Base-by-base conservation (phyloP, 345 rosid species). In the Hypericum perforatum region DNA sequence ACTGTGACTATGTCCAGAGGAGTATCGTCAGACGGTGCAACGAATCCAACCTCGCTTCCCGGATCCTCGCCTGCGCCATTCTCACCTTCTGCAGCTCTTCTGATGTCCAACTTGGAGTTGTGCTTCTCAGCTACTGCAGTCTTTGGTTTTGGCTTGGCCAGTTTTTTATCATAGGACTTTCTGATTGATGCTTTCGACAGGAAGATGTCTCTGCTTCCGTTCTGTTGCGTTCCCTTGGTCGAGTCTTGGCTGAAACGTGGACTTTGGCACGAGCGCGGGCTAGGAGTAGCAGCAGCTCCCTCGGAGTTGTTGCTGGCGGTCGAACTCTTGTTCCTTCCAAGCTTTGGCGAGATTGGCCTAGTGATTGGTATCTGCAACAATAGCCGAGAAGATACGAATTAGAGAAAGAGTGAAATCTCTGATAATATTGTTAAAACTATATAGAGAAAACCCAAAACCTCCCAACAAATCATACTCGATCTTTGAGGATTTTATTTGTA, bases 331-430 rank as follows among this genome's bases (percentile, higher is more conserved):
- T 76, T 50, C 73, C 96, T 85, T 67, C 98, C 98, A 6, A 91
- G 86, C 77, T 91, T 91, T 22, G 98, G 98, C 44, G 98, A 85
- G 67, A 8, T 78, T 37, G 96, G 71, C 42, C 98, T 86, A 6
- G 98, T 91, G 37, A 85, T 82, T 45, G 98, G 96, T 75, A 85
- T 82, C 98, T 91, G 42, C 15, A 53, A 57, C 46, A 67, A 47
- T 62, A 8, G 49, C 29, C 7, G 29, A 9, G 11, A 22, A 22
- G 32, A 22, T 22, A 22, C 2, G 32, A 22, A 22, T 22, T 22
- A 22, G 32, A 22, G 32, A 22, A n/a, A n/a, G n/a, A n/a, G n/a
- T n/a, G n/a, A n/a, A n/a, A n/a, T n/a, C n/a, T n/a, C n/a, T n/a
- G n/a, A n/a, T n/a, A n/a, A n/a, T n/a, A n/a, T n/a, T n/a, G n/a